Conservation (phyloP, 345 rosid genomes). For the Hibiscus tridactylites region DNA sequence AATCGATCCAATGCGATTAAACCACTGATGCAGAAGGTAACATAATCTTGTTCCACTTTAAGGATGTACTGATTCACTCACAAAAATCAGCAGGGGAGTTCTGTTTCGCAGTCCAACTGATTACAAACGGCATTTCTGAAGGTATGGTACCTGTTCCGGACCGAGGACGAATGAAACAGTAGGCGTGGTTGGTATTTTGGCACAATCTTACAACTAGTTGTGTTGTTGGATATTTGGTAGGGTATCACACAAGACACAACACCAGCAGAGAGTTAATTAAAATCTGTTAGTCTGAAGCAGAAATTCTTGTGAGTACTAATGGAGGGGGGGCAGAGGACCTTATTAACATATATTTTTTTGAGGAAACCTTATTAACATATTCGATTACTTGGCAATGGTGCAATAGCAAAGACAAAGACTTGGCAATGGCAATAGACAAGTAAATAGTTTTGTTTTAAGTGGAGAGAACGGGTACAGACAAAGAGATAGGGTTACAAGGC, state of each 20-base stretch:
- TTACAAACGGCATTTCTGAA: neutral
- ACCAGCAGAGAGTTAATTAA: constrained; percentile 8
- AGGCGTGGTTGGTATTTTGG: constrained; percentile 41
- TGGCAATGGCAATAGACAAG: neutral
- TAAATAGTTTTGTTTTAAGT: neutral
- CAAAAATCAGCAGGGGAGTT: neutral
- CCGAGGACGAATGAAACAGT: constrained; percentile 54
- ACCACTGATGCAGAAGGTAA: constrained; percentile 57
- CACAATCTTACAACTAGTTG: constrained; percentile 48
- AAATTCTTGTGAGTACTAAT: neutral
- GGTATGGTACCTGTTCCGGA: constrained; percentile 52
- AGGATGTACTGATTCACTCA: constrained; percentile 45
- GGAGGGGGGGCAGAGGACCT: constrained; percentile 24
- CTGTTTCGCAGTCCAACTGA: neutral
- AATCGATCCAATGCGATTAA: constrained; percentile 39
- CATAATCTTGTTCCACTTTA: constrained; percentile 41
- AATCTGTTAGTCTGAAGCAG: neutral
- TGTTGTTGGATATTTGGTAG: constrained; percentile 60
- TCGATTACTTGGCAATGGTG: constrained; percentile 20
- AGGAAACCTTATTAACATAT: constrained; percentile 55
- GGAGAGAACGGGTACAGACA: neutral
- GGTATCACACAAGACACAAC: constrained; percentile 46
- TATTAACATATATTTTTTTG: constrained; percentile 43
- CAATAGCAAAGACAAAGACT: neutral
- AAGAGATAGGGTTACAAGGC: too few relatives aligned